Base-by-base conservation (phyloP, 495 filamentous ascomycete species). In the Trichocladium uniseriatum region DNA sequence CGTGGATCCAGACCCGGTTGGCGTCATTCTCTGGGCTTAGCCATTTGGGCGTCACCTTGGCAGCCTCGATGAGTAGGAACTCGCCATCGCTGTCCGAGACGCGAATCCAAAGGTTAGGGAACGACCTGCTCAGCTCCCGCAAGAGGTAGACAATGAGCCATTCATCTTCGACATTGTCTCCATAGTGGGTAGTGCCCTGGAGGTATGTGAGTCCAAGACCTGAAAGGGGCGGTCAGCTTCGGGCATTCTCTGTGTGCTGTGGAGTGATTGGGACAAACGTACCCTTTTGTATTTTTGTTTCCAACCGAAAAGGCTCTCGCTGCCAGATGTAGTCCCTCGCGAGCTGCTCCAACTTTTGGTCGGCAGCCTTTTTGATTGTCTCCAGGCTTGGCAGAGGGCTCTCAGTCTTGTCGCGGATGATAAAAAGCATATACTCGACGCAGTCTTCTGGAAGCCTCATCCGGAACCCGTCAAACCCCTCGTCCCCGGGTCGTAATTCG, bases 251-350 rank as follows among this genome's bases (percentile, higher is more conserved):
- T 16, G n/a, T 21, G 16, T 19, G 38, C 40, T 13, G 15, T 19
- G 29, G 15, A 22, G 22, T 13, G 7, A 15, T 22, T 21, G 31
- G 15, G 6, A 38, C 20, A 44, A 47, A 60, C 70, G 48, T 62
- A 79, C 80, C 79, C 54, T 82, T 74, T 53, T 80, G 73, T 48
- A 79, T 79, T 20, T 69, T 70, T 6, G 72, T 56, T 20, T 70
- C 67, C 5, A 94, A 61, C 5, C 67, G 67, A 51, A 97, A 90
- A 4, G 67, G 64, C 18, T 95, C 87, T 4, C 90, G 80, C 67
- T 98, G 92, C 92, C 92, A 98, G 49, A 97, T 95, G 59, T 95
- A 96, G 42, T 85, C 86, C 53, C 81, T 83, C 34, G 89, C 67
- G 19, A 86, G 62, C 18, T 72, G 66, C 34, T 81, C 79, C 8